phyloP scores from a whole-genome alignment of 2,329 filamentous ascomycete species.

The Exophiala calicioides region DNA sequence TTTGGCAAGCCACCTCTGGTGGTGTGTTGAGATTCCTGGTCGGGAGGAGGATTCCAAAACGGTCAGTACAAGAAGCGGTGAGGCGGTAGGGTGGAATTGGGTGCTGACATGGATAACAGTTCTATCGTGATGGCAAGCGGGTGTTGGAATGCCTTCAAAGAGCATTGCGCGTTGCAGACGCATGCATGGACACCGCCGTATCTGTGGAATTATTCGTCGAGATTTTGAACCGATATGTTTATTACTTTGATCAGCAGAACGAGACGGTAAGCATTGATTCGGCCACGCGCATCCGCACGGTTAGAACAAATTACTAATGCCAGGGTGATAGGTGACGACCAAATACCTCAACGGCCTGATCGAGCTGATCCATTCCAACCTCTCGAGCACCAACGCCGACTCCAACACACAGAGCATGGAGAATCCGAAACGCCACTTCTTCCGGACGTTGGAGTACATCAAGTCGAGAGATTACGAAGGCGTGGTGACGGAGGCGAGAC shows the following conservation, averaged over 20 bases:
- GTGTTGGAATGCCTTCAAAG: constrained; percentile 95
- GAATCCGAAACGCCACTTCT: constrained; percentile 88
- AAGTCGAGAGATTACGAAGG: constrained; percentile 89
- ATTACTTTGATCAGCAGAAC: constrained; percentile 99
- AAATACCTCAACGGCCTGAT: constrained; percentile 98
- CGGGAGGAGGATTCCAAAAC: constrained; percentile 80
- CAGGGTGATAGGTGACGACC: constrained; percentile 69
- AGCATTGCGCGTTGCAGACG: constrained; percentile 91
- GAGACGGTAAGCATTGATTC: constrained; percentile 68
- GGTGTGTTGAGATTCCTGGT: constrained; percentile 80
- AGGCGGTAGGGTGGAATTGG: neutral
- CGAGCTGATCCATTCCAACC: constrained; percentile 95
- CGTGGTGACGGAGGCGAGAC: constrained; percentile 68
- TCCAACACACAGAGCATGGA: constrained; percentile 64
- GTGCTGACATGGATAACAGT: constrained; percentile 52
- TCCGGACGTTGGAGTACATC: constrained; percentile 93
- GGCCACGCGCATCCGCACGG: neutral
- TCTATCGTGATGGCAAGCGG: constrained; percentile 95
- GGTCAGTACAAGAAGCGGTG: constrained; percentile 54
- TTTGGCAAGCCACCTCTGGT: constrained; percentile 95
- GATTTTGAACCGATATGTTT: constrained; percentile 96
- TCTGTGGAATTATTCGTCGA: constrained; percentile 98
- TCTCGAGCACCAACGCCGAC: constrained; percentile 60
- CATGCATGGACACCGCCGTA: constrained; percentile 97
- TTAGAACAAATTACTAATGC: no score